Conservation (phyloP, 1,284 basidiomycete species). For the Porodaedalea pini region DNA sequence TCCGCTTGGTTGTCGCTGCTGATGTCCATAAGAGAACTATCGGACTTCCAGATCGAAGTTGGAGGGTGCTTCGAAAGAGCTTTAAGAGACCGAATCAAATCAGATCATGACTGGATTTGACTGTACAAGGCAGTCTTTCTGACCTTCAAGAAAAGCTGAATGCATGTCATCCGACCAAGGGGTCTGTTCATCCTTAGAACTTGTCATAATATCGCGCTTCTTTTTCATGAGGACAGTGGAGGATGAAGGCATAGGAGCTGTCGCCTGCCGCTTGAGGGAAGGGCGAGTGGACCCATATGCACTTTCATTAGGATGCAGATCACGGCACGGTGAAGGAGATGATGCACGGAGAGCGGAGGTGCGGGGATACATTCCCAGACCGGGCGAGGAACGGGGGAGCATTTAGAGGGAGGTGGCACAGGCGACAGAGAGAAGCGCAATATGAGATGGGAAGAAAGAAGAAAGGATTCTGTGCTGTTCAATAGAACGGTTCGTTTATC, state of each 20-base stretch:
- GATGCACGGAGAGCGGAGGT: neutral
- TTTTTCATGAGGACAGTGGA: neutral
- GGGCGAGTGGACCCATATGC: neutral
- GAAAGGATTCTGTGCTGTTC: neutral
- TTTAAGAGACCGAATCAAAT: neutral
- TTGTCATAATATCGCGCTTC: neutral
- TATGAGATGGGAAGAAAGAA: neutral
- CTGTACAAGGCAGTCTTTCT: neutral
- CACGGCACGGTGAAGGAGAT: neutral
- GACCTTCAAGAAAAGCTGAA: slow-evolving; percentile 18
- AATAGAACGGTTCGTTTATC: neutral
- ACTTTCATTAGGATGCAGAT: neutral
- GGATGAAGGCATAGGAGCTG: slow-evolving; percentile 7
- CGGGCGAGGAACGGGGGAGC: neutral
- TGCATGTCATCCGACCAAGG: slow-evolving; percentile 15
- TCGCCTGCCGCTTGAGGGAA: slow-evolving; percentile 18
- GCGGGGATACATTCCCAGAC: neutral
- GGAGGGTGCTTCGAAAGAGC: slow-evolving; percentile 11
- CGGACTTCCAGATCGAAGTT: slow-evolving; percentile 5
- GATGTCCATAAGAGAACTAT: neutral
- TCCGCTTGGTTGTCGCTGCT: neutral
- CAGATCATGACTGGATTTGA: neutral
- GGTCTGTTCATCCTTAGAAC: neutral
- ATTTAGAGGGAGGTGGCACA: neutral
- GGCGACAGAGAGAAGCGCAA: neutral